A percentile compares a stretch with the other conserved stretches of the same genome.
Conservation (phyloP, 148 eudicot genomes). For the Silene conica region DNA sequence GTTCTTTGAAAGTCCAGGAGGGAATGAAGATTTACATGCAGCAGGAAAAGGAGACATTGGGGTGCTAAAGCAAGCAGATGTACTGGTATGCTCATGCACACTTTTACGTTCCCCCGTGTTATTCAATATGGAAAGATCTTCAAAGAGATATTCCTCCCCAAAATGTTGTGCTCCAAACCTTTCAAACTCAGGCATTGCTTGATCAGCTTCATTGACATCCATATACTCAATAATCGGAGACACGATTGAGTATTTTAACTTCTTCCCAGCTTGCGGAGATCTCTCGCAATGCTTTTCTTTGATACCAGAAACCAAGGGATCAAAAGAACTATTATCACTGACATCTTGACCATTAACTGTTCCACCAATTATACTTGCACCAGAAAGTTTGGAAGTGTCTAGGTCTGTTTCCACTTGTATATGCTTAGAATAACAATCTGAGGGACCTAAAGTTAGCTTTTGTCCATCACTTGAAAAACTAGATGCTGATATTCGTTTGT, state of each 20-base stretch:
- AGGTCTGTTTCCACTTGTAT: constrained; percentile 13
- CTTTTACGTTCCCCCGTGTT: constrained; percentile 45
- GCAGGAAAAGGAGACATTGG: constrained; percentile 55
- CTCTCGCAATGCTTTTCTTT: constrained; percentile 19
- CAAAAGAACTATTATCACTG: constrained; percentile 14
- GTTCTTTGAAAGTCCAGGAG: constrained; percentile 50
- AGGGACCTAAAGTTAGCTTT: constrained; percentile 23
- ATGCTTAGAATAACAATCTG: constrained; percentile 26
- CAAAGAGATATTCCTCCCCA: constrained; percentile 30
- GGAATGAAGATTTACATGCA: constrained; percentile 43
- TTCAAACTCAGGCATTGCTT: constrained; percentile 58
- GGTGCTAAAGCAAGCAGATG: constrained; percentile 48
- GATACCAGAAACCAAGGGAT: constrained; percentile 18
- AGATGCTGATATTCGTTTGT: constrained; percentile 20
- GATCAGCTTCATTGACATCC: constrained; percentile 38
- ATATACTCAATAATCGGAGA: constrained; percentile 38
- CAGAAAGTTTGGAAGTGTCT: constrained; percentile 15
- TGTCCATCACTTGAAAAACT: constrained; percentile 25
- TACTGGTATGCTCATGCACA: constrained; percentile 53
- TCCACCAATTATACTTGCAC: constrained; percentile 16
- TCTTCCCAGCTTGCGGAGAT: constrained; percentile 23
- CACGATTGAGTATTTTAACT: constrained; percentile 26
- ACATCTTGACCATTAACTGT: constrained; percentile 16
- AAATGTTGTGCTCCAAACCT: constrained; percentile 35
- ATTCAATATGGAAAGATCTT: constrained; percentile 34